These are phyloP conservation scores for Blumeria graminis DNA, from an alignment of 2,329 filamentous ascomycete genomes.

Conservation along the genomic window DNA sequence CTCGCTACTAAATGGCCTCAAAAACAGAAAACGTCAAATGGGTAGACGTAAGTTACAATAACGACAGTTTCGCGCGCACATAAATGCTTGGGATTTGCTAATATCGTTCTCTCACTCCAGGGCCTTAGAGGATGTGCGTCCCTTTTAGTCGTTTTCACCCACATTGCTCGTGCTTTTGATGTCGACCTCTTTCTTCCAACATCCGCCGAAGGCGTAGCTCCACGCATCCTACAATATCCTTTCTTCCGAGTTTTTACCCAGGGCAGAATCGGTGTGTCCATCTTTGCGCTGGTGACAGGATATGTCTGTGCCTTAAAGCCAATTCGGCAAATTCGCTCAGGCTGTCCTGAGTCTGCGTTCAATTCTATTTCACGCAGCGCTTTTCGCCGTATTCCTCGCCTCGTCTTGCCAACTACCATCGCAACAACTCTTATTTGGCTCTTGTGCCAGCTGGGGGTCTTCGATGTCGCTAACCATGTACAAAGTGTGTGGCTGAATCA, in stretches of 20 bases:
- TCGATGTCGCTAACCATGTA: constrained; percentile 27
- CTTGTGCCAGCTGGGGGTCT: constrained; percentile 29
- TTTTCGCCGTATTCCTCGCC: constrained; percentile 30
- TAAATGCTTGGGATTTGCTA: neutral
- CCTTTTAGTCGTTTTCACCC: constrained; percentile 28
- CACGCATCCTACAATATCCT: constrained; percentile 30
- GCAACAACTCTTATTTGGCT: constrained; percentile 31
- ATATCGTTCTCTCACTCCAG: constrained; percentile 15
- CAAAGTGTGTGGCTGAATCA: constrained; percentile 34
- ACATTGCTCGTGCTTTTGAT: constrained; percentile 27
- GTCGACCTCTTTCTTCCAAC: constrained; percentile 24
- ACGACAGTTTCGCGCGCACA: neutral
- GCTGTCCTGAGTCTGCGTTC: constrained; percentile 28
- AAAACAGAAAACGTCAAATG: constrained; percentile 27
- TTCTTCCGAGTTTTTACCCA: constrained; percentile 33
- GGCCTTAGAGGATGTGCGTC: constrained; percentile 31
- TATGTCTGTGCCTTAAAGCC: constrained; percentile 40
- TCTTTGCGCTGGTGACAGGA: constrained; percentile 40
- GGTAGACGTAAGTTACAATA: constrained; percentile 27
- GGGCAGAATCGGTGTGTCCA: constrained; percentile 38
- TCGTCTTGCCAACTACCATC: constrained; percentile 31
- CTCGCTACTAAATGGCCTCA: neutral
- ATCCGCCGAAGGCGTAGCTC: constrained; percentile 19
- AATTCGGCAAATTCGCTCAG: constrained; percentile 27
- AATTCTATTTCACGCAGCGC: constrained; percentile 29